A percentile compares a stretch with the other conserved stretches of the same genome.
Evolutionary conservation across 768 basidiomycete species (phyloP).

Genomic region (Cystofilobasidium macerans): DNA sequence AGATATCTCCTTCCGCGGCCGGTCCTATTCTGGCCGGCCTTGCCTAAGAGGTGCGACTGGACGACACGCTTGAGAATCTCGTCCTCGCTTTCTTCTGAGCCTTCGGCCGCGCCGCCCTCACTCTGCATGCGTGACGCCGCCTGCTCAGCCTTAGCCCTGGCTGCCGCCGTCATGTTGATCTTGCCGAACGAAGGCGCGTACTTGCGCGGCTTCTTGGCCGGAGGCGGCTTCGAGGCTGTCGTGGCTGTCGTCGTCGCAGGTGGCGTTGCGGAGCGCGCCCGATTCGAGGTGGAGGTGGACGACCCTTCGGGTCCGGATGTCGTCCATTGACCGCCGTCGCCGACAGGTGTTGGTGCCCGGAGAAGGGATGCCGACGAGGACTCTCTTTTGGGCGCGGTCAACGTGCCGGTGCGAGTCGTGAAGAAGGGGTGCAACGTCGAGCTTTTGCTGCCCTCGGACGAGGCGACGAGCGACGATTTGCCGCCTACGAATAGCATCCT

Average conservation of each 20-base stretch:
- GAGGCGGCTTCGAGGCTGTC: not conserved
- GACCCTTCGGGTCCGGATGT: not conserved
- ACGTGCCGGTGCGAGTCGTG: not conserved
- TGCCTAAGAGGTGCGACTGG: constrained; percentile 1
- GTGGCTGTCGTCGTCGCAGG: not conserved
- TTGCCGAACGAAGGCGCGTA: constrained; percentile 1
- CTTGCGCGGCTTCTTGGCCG: constrained; percentile 1
- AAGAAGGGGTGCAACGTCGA: constrained; percentile 1
- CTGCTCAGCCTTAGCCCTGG: constrained; percentile 3
- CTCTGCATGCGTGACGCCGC: not conserved
- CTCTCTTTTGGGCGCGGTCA: not conserved
- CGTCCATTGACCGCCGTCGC: too few species aligned
- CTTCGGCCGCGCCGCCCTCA: not conserved
- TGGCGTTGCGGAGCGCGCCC: not conserved
- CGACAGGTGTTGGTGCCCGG: not conserved
- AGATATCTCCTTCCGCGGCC: not conserved
- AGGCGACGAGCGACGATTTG: not conserved
- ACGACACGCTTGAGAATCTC: not conserved
- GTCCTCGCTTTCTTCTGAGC: not conserved
- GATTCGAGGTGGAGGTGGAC: not conserved
- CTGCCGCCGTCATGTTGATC: constrained; percentile 1
- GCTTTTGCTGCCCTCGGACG: not conserved
- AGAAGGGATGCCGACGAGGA: not conserved
- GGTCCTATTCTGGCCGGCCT: not conserved
- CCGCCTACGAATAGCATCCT: not conserved